These are phyloP conservation scores for Metarhizium rileyi DNA, from an alignment of 2,329 filamentous ascomycete species.

Conservation along the genomic window DNA sequence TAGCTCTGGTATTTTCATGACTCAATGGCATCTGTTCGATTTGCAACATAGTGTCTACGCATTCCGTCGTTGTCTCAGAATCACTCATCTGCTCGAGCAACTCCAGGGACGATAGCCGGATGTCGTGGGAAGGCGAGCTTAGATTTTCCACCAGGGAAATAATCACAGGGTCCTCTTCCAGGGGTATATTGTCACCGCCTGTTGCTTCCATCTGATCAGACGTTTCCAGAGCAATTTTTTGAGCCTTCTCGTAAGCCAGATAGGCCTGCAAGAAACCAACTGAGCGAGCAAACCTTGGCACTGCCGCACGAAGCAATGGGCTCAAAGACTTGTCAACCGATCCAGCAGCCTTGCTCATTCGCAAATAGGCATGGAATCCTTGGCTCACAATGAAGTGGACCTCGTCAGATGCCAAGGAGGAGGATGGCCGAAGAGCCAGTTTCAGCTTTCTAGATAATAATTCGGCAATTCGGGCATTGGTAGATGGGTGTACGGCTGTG, in stretches of 20 bases:
- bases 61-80: slow-evolving; percentile 14
- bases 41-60: slow-evolving; percentile 52
- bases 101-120: slow-evolving; percentile 64
- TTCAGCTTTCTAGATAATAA: slow-evolving; percentile 57
- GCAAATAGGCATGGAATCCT: slow-evolving; percentile 64
- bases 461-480: slow-evolving; percentile 55
- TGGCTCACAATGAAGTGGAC: slow-evolving; percentile 66
- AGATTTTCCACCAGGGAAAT: slow-evolving; percentile 63
- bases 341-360: slow-evolving; percentile 50
- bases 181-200: slow-evolving; percentile 30
- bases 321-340: slow-evolving; percentile 52
- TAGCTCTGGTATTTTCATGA: slow-evolving; percentile 63
- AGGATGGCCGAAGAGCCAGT: slow-evolving; percentile 52
- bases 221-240: slow-evolving; percentile 9
- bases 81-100: slow-evolving; percentile 53
- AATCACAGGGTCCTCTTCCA: slow-evolving; percentile 52
- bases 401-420: slow-evolving; percentile 48
- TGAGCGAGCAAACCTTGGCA: slow-evolving; percentile 55
- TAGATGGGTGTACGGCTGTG: slow-evolving; percentile 55
- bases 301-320: slow-evolving; percentile 54
- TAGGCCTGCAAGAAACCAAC: slow-evolving; percentile 57
- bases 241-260: slow-evolving; percentile 41
- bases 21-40: slow-evolving; percentile 73
- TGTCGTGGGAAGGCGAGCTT: slow-evolving; percentile 60
- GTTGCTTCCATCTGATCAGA: slow-evolving; percentile 17